phyloP scores from a whole-genome alignment of 805 yeast genomes.

The Yarrowia divulgata region DNA sequence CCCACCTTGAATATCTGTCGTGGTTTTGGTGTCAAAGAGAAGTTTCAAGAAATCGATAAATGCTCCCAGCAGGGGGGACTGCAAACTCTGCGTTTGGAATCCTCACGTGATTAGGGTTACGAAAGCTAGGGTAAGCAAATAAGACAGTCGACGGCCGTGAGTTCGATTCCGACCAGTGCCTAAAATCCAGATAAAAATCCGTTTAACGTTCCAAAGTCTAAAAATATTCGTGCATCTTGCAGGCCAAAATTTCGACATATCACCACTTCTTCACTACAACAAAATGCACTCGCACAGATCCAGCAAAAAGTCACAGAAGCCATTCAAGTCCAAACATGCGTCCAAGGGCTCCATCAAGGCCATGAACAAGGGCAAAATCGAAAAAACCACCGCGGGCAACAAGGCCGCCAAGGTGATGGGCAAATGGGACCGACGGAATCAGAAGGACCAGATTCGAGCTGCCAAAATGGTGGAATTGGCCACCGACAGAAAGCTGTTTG shows the following conservation, averaged over 20 bases:
- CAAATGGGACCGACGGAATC: slow-evolving; percentile 76
- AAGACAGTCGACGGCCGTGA: not conserved
- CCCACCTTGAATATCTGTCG: slow-evolving; percentile 37
- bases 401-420: slow-evolving; percentile 52
- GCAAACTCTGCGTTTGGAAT: slow-evolving; percentile 16
- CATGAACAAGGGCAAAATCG: slow-evolving; percentile 82
- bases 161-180: slow-evolving; percentile 10
- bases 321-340: slow-evolving; percentile 90
- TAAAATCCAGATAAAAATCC: not conserved
- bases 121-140: not conserved
- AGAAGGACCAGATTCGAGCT: slow-evolving; percentile 76
- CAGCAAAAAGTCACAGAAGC: slow-evolving; percentile 84
- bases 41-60: slow-evolving; percentile 20
- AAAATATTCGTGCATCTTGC: slow-evolving; percentile 31
- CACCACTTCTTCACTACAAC: not conserved
- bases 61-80: slow-evolving; percentile 5
- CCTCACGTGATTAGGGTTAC: slow-evolving; percentile 23
- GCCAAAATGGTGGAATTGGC: slow-evolving; percentile 70
- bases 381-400: slow-evolving; percentile 55
- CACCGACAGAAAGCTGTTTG: slow-evolving; percentile 72
- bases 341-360: slow-evolving; percentile 87
- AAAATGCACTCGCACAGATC: slow-evolving; percentile 69
- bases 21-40: slow-evolving; percentile 39
- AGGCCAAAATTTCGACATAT: not conserved
- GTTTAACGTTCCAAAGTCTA: not conserved